phyloP scores from a whole-genome alignment of 768 basidiomycete species.

The Termitomyces sp. region DNA sequence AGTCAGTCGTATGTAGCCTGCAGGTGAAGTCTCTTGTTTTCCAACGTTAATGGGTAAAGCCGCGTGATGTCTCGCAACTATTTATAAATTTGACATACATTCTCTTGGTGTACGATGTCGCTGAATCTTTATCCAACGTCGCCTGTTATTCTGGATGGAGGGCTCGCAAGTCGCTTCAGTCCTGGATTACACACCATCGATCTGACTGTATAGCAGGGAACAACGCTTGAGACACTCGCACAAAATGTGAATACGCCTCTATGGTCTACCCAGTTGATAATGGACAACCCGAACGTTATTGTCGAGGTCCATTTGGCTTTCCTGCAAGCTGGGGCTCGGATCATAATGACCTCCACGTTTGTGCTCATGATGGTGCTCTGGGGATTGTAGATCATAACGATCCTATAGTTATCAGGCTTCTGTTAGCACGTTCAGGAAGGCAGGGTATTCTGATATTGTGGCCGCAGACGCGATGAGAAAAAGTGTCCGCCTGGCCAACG shows the following conservation, averaged over 20 bases:
- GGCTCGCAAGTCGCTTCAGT: slow-evolving; percentile 30
- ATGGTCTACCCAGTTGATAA: slow-evolving; percentile 66
- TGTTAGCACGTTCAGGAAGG: slow-evolving; percentile 42
- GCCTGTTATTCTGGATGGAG: slow-evolving; percentile 35
- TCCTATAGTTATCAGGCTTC: slow-evolving; percentile 62
- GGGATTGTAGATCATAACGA: background rate
- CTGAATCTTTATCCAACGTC: slow-evolving; percentile 10
- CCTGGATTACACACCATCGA: background rate
- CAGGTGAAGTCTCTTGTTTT: too few species aligned
- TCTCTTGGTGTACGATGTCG: too few species aligned
- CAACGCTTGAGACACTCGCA: slow-evolving; percentile 49
- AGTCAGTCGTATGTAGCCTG: too few species aligned
- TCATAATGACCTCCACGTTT: slow-evolving; percentile 69
- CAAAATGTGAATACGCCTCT: slow-evolving; percentile 46
- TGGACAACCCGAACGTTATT: slow-evolving; percentile 46
- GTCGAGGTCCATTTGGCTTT: slow-evolving; percentile 57
- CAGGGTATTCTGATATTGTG: slow-evolving; percentile 39
- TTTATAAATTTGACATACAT: too few species aligned
- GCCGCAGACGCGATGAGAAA: slow-evolving; percentile 45
- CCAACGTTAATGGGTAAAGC: too few species aligned
- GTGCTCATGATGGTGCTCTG: background rate
- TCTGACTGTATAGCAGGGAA: slow-evolving; percentile 39
- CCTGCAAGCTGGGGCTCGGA: slow-evolving; percentile 55
- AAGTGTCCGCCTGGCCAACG: slow-evolving; percentile 43
- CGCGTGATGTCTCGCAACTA: too few species aligned